Conservation (phyloP, 352 stramenopile genomes). For the Albugo laibachii region DNA sequence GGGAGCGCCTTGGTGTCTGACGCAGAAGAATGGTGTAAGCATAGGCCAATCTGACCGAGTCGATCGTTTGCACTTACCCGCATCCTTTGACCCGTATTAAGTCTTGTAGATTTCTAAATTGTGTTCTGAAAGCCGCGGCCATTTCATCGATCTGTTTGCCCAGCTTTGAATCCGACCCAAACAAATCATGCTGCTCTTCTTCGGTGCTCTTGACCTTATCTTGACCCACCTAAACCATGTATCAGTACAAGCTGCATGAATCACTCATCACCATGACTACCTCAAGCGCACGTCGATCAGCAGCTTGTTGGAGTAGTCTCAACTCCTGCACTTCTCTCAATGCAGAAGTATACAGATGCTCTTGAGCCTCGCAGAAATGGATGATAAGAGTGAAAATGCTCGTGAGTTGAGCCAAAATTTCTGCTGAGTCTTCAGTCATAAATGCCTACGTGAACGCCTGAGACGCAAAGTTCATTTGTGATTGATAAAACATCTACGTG, state of each 20-base stretch:
- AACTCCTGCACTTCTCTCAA: conserved; percentile 49
- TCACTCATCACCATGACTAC: conserved; percentile 2
- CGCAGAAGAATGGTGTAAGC: no score
- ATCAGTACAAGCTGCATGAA: no score
- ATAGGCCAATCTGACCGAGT: no score
- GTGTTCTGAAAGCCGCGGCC: conserved; percentile 28
- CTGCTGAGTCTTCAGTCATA: conserved; percentile 54
- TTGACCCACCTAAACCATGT: not conserved
- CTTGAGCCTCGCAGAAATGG: conserved; percentile 61
- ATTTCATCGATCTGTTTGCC: conserved; percentile 45
- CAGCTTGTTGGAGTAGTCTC: conserved; percentile 23
- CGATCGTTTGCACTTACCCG: conserved; percentile 16
- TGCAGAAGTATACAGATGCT: conserved; percentile 59
- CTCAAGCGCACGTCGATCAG: conserved; percentile 26
- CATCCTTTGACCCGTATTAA: conserved; percentile 35
- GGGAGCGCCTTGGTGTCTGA: conserved; percentile 6
- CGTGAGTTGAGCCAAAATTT: conserved; percentile 58
- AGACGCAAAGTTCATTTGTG: no score
- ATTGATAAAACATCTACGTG: conserved; percentile 20
- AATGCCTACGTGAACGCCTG: conserved; percentile 26
- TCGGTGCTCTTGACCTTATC: conserved; percentile 28
- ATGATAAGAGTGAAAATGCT: conserved; percentile 68
- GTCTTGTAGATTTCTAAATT: conserved; percentile 49
- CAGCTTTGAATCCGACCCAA: conserved; percentile 25
- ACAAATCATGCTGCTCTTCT: conserved; percentile 14